These are phyloP conservation scores for Pseudogymnoascus sp. DNA, from an alignment of 2,329 filamentous ascomycete genomes.

Conservation along the genomic window DNA sequence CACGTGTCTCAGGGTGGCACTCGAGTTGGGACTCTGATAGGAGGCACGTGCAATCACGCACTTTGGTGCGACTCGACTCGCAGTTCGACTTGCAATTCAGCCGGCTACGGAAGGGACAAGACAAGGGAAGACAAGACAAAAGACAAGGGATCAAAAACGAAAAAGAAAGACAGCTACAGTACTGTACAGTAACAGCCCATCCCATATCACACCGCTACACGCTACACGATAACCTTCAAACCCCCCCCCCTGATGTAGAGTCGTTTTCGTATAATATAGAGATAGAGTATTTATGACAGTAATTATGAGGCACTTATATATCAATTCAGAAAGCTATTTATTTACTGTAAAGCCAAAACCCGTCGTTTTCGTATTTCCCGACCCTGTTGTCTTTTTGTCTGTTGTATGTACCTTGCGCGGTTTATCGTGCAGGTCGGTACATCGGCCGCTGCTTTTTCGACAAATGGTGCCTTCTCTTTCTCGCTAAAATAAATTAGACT, in stretches of 20 bases:
- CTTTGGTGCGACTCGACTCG: neutral
- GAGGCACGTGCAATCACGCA: neutral
- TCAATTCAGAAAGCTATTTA: neutral
- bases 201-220: neutral
- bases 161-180: neutral
- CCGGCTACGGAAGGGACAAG: constrained; percentile 2
- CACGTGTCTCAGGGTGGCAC: neutral
- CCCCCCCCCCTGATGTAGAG: neutral
- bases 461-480: constrained; percentile 7
- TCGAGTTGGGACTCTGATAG: neutral
- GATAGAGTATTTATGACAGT: neutral
- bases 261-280: neutral
- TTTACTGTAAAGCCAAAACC: neutral
- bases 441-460: neutral
- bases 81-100: too few species aligned
- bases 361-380: neutral
- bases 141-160: too few species aligned
- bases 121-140: too few species aligned
- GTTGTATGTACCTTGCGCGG: constrained; percentile 2
- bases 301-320: neutral
- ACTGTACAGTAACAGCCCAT: neutral
- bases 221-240: too few species aligned
- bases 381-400: too few species aligned
- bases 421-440: neutral
- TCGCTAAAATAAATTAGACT: constrained; percentile 11